Evolutionary conservation across 345 rosid genomes (phyloP).

Genomic region (Cardamine occulta): DNA sequence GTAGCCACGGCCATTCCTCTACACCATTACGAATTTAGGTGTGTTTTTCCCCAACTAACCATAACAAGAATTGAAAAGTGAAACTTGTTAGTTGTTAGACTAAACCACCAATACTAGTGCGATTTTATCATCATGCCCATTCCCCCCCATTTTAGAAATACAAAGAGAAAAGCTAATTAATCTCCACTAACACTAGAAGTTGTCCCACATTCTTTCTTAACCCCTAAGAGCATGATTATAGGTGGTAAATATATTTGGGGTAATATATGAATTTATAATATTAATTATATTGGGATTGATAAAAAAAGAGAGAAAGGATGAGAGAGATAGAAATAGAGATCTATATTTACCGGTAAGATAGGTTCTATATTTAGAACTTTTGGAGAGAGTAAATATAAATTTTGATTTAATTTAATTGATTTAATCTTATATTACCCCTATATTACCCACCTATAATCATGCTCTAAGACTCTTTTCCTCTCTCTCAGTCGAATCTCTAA

Average conservation of each 20-base stretch:
- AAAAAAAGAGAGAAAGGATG: no score
- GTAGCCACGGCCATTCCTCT: conserved; percentile 11
- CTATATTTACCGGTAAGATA: no score
- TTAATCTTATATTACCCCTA: no score
- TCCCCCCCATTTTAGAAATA: neutral
- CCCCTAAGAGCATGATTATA: no score
- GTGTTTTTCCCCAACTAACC: neutral
- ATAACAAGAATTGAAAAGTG: neutral
- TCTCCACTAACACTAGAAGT: conserved; percentile 9
- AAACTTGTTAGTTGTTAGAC: neutral
- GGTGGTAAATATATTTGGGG: no score
- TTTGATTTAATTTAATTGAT: no score
- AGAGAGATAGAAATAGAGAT: no score
- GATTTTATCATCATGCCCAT: neutral
- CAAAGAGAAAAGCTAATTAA: neutral
- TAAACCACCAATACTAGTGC: neutral
- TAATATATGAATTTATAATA: no score
- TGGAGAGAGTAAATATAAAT: no score
- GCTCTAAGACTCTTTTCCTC: neutral
- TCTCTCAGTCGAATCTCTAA: neutral
- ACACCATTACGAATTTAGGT: neutral
- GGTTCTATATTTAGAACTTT: no score
- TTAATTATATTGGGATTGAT: no score
- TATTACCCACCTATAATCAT: no score
- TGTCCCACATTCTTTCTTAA: neutral